These are phyloP conservation scores for Cucumis melo DNA, from an alignment of 306 rosid species.

Conservation along the genomic window DNA sequence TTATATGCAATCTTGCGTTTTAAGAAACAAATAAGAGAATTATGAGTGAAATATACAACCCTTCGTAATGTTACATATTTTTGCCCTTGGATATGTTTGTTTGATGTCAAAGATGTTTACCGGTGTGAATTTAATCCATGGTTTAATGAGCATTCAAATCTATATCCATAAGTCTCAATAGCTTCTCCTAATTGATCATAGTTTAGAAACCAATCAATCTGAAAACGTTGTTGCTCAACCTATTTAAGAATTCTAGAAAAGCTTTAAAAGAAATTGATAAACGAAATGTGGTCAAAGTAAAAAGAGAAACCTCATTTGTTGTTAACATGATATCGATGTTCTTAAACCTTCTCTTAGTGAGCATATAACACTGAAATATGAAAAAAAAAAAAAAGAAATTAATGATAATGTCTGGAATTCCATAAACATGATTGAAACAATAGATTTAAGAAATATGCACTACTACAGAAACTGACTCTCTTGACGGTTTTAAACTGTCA, in stretches of 20 bases:
- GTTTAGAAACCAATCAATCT: slow-evolving; percentile 63
- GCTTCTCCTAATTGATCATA: slow-evolving; percentile 55
- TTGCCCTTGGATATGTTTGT: neutral
- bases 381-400: slow-evolving; percentile 1
- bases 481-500: too few relatives aligned
- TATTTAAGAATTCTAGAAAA: slow-evolving; percentile 14
- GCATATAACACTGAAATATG: slow-evolving; percentile 54
- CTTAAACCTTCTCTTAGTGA: slow-evolving; percentile 59
- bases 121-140: slow-evolving; percentile 15
- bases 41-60: neutral
- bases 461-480: too few relatives aligned
- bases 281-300: neutral
- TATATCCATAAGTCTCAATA: slow-evolving; percentile 63
- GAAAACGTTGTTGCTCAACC: slow-evolving; percentile 31
- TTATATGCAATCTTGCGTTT: neutral
- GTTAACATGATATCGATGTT: slow-evolving; percentile 45
- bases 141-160: slow-evolving; percentile 33
- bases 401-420: neutral
- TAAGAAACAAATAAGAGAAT: neutral
- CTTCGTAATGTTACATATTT: neutral
- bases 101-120: slow-evolving; percentile 21
- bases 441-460: too few relatives aligned
- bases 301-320: slow-evolving; percentile 36
- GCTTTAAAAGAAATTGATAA: neutral
- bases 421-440: neutral